phyloP scores from a whole-genome alignment of 345 rosid species.

The Microthlaspi erraticum region DNA sequence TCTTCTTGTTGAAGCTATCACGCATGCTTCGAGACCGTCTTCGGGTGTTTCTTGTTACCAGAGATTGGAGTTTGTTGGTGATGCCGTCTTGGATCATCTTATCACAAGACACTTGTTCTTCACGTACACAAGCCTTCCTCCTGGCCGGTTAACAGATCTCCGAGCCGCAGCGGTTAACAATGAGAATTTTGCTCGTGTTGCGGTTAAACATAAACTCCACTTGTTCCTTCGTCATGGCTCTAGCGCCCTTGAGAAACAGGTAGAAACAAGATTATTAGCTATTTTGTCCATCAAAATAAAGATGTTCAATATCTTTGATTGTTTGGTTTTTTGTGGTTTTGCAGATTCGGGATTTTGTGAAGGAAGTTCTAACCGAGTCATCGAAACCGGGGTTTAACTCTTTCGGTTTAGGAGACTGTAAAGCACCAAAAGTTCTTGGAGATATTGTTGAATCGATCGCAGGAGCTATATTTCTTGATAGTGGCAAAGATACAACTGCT shows the following conservation, averaged over 20 bases:
- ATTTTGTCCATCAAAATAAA: slow-evolving; percentile 18
- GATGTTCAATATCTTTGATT: neutral
- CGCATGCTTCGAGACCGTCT: slow-evolving; percentile 98
- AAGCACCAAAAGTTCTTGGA: slow-evolving; percentile 99
- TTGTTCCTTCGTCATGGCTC: slow-evolving; percentile 93
- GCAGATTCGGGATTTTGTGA: slow-evolving; percentile 94
- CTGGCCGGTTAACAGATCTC: slow-evolving; percentile 95
- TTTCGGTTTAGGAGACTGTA: slow-evolving; percentile 97
- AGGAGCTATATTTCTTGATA: slow-evolving; percentile 96
- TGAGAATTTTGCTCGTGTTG: slow-evolving; percentile 97
- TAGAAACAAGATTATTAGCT: slow-evolving; percentile 1
- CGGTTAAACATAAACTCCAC: slow-evolving; percentile 93
- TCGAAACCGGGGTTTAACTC: slow-evolving; percentile 92
- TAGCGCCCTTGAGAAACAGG: slow-evolving; percentile 98
- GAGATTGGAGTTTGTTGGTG: slow-evolving; percentile 95
- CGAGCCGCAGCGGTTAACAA: slow-evolving; percentile 99
- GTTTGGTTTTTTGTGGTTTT: neutral
- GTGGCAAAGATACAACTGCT: slow-evolving; percentile 68
- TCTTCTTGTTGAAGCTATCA: slow-evolving; percentile 84
- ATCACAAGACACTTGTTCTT: slow-evolving; percentile 91
- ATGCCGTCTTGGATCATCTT: slow-evolving; percentile 97
- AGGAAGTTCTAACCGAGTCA: slow-evolving; percentile 79
- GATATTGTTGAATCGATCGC: slow-evolving; percentile 97
- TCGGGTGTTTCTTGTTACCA: slow-evolving; percentile 96
- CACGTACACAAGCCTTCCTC: slow-evolving; percentile 88